Base-by-base conservation (phyloP, 2,329 filamentous ascomycete species). In the Leptographium procerum region DNA sequence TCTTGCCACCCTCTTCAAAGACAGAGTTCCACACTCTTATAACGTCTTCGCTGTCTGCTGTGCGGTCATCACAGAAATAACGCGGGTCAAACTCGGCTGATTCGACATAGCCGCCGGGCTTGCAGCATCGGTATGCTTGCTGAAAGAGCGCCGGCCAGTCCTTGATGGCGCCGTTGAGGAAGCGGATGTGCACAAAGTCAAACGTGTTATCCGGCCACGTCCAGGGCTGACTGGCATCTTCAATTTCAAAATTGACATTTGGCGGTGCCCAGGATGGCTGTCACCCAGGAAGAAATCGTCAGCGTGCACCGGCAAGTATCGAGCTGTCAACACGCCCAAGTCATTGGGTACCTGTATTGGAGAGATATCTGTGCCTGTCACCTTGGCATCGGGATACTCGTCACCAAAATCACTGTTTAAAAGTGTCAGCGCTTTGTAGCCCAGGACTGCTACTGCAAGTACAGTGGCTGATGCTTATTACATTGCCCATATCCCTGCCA, bases 231-330 rank as follows among this genome's bases (percentile, higher is more conserved):
- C 70, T 14, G 56, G 24, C 33, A 64, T 85, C 80, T 65, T 85
- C 82, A 54, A 85, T 75, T 58, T 82, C 73, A n/a, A 84, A 85
- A 61, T 78, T 75, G 40, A 83, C 77, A 61, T 85, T 85, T 53
- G 74, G 71, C 2, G 81, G 80, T 1, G 84, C 76, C 70, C 78
- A 78, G 34, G 69, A 69, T 0, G 80, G 79, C 64, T 83, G 80
- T 10, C 82, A 6, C 31, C 31, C n/a, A n/a, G n/a, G n/a, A n/a
- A n/a, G n/a, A n/a, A n/a, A n/a, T n/a, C n/a, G n/a, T n/a, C n/a
- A n/a, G n/a, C n/a, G n/a, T n/a, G 10, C 31, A 33, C 5, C 31
- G 5, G 31, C 31, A 33, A 10, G 10, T 33, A 33, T 10, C 10
- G 10, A 33, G 31, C 31, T 33, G 31, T 10, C 5, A 33, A 33